These are phyloP conservation scores for Arctium minus DNA, from an alignment of 129 eudicot genomes.

Conservation along the genomic window DNA sequence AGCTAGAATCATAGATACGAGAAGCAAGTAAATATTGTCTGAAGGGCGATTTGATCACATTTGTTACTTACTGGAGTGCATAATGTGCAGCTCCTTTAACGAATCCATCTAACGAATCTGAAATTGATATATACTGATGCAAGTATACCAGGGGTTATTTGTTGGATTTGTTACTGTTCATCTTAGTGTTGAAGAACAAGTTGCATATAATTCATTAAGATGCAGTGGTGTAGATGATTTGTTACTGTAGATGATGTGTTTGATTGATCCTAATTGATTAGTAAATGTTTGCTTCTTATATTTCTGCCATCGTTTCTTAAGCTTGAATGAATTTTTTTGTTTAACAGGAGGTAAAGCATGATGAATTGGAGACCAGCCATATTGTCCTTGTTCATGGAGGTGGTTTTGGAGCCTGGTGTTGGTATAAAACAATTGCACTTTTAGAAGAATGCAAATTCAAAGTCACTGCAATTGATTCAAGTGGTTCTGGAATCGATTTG, in stretches of 20 bases:
- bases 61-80: background rate
- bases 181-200: background rate
- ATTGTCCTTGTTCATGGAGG: slow-evolving; percentile 98
- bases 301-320: background rate
- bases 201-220: background rate
- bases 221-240: background rate
- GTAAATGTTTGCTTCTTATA: background rate
- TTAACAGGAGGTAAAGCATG: slow-evolving; percentile 70
- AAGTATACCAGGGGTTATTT: background rate
- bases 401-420: slow-evolving; percentile 99
- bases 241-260: background rate
- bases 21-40: background rate
- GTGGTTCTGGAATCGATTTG: slow-evolving; percentile 82
- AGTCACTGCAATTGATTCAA: slow-evolving; percentile 83
- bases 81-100: background rate
- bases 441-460: slow-evolving; percentile 76
- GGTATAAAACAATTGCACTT: slow-evolving; percentile 95
- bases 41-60: background rate
- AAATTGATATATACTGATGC: background rate
- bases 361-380: slow-evolving; percentile 72
- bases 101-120: background rate
- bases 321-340: slow-evolving; percentile 6
- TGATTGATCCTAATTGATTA: background rate
- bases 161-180: background rate
- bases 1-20: background rate